These are phyloP conservation scores for Calvatia gigantea DNA, from an alignment of 768 basidiomycete species.

Conservation along the genomic window DNA sequence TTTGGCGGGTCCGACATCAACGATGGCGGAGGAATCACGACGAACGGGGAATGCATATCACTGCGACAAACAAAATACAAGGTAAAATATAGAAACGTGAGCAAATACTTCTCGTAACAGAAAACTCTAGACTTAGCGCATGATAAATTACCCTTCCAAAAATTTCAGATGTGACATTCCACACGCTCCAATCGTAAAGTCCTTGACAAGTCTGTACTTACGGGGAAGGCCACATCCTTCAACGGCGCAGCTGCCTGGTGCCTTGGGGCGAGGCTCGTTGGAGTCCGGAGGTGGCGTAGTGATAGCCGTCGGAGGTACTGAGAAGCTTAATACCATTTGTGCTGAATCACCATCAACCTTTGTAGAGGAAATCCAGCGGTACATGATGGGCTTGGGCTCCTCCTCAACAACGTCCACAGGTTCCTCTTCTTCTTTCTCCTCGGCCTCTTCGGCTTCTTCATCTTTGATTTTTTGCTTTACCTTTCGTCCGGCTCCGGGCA, in stretches of 20 bases:
- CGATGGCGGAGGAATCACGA: not conserved
- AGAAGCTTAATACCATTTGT: conserved; percentile 12
- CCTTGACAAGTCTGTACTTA: conserved; percentile 64
- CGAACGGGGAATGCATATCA: not conserved
- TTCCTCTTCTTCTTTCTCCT: conserved; percentile 32
- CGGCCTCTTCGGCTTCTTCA: conserved; percentile 33
- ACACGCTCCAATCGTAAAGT: conserved; percentile 63
- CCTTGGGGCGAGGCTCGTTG: conserved; percentile 14
- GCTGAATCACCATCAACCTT: conserved; percentile 15
- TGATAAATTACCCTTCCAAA: conserved; percentile 33
- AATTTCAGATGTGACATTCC: conserved; percentile 62
- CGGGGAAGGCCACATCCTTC: conserved; percentile 50
- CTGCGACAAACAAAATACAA: not conserved
- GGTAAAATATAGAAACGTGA: not conserved
- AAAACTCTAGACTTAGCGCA: not conserved
- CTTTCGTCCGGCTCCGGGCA: conserved; percentile 27
- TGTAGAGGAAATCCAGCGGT: conserved; percentile 69
- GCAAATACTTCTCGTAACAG: not conserved
- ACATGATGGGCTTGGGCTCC: conserved; percentile 48
- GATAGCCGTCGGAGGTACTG: conserved; percentile 12
- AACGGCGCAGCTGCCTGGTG: conserved; percentile 45
- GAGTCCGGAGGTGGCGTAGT: conserved; percentile 1
- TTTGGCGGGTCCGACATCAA: not conserved
- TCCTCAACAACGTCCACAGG: conserved; percentile 26
- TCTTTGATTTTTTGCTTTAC: conserved; percentile 37